phyloP scores from a whole-genome alignment of 2,329 filamentous ascomycete genomes.

The Sporothrix brasiliensis region DNA sequence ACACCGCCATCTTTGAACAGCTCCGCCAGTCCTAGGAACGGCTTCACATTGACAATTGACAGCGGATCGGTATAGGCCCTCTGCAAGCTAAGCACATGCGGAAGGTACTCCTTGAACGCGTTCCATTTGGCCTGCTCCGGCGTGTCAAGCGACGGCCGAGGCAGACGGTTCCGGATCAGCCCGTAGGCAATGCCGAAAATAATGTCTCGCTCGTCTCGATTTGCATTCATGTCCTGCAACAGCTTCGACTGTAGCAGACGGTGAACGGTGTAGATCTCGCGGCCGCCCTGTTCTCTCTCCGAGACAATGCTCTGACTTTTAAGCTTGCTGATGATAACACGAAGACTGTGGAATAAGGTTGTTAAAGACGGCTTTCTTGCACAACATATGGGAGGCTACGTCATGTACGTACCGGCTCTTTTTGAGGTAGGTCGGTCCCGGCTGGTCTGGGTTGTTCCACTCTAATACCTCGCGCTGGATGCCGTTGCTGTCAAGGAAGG shows the following conservation, averaged over 20 bases:
- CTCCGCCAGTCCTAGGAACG: conserved; percentile 32
- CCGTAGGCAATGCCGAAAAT: conserved; percentile 33
- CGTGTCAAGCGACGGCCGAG: conserved; percentile 33
- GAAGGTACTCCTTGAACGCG: conserved; percentile 34
- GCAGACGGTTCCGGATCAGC: conserved; percentile 34
- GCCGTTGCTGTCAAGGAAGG: conserved; percentile 34
- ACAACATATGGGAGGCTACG: not conserved
- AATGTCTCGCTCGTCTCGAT: conserved; percentile 28
- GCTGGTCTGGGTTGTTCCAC: conserved; percentile 29
- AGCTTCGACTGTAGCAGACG: conserved; percentile 32
- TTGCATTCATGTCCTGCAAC: conserved; percentile 31
- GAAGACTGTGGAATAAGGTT: conserved; percentile 8
- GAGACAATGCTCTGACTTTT: conserved; percentile 33
- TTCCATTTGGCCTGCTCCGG: conserved; percentile 34
- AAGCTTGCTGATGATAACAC: conserved; percentile 34
- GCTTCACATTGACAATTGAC: conserved; percentile 33
- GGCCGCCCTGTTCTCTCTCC: conserved; percentile 27
- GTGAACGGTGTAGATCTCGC: conserved; percentile 33
- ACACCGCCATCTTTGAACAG: conserved; percentile 36
- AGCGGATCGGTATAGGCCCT: conserved; percentile 33
- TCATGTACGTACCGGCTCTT: conserved; percentile 21
- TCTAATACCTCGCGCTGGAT: conserved; percentile 34
- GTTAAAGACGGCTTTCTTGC: not conserved
- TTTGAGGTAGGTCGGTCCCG: conserved; percentile 30
- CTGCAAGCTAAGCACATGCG: conserved; percentile 35